Conservation (phyloP, 495 filamentous ascomycete genomes). For the Rhypophila decipiens region DNA sequence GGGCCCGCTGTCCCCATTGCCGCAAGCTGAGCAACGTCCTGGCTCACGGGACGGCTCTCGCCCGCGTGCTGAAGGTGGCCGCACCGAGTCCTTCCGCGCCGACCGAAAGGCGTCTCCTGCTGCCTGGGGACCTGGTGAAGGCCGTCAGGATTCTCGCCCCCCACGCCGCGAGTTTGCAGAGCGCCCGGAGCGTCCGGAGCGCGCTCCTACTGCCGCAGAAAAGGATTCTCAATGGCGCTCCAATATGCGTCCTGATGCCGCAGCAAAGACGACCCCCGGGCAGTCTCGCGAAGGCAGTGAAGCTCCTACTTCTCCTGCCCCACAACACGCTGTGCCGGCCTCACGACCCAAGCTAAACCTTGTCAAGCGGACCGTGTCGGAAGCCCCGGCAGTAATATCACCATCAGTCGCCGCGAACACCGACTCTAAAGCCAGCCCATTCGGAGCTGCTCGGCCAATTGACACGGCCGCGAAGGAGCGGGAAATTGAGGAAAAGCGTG, state of each 20-base stretch:
- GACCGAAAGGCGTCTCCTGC: constrained; percentile 66
- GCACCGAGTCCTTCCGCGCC: constrained; percentile 40
- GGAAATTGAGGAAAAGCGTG: constrained; percentile 82
- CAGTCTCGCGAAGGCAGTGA: constrained; percentile 54
- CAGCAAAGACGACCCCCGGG: constrained; percentile 38
- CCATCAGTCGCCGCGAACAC: constrained; percentile 36
- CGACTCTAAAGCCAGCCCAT: constrained; percentile 82
- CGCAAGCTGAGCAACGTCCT: constrained; percentile 46
- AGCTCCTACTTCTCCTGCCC: constrained; percentile 60
- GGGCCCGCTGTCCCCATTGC: constrained; percentile 74
- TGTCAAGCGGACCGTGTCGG: constrained; percentile 79
- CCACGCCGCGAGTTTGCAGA: constrained; percentile 73
- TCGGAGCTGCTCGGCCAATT: constrained; percentile 84
- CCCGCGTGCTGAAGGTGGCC: constrained; percentile 56
- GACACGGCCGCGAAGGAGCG: constrained; percentile 82
- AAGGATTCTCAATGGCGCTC: constrained; percentile 81
- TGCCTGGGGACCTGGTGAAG: constrained; percentile 57
- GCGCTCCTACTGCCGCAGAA: constrained; percentile 75
- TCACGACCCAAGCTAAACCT: constrained; percentile 75
- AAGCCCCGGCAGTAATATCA: constrained; percentile 48
- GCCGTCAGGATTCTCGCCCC: constrained; percentile 62
- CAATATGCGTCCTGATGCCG: constrained; percentile 70
- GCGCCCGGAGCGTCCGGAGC: constrained; percentile 65
- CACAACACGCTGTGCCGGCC: constrained; percentile 44
- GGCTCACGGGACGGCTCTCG: constrained; percentile 62